Evolutionary conservation across 2,329 filamentous ascomycete species (phyloP).

Genomic region (Apiospora kogelbergensis): DNA sequence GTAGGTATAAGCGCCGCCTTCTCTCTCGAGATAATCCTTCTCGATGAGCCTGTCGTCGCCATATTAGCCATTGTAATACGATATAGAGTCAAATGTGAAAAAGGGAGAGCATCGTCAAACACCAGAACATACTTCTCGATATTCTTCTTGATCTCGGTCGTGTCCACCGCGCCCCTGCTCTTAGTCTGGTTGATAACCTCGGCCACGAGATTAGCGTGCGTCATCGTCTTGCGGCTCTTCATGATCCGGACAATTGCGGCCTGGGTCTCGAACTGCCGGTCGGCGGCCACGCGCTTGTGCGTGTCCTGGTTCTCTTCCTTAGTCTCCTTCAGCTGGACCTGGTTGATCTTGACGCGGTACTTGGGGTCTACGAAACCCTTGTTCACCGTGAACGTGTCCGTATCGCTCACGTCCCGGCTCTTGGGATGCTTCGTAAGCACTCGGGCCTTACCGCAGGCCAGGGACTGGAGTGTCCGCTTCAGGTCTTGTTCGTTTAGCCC

Average conservation of each 20-base stretch:
- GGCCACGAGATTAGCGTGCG: slow-evolving; percentile 81
- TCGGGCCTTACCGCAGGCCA: slow-evolving; percentile 86
- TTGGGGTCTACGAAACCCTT: slow-evolving; percentile 74
- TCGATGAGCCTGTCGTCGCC: slow-evolving; percentile 71
- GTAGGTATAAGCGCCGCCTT: slow-evolving; percentile 70
- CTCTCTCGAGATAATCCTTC: slow-evolving; percentile 88
- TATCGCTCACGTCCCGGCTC: slow-evolving; percentile 73
- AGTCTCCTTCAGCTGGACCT: slow-evolving; percentile 96
- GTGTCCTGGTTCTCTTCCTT: slow-evolving; percentile 93
- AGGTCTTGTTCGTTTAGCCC: slow-evolving; percentile 77
- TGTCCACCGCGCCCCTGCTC: slow-evolving; percentile 80
- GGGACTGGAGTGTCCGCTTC: slow-evolving; percentile 86
- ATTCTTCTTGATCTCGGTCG: slow-evolving; percentile 90
- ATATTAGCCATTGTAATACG: slow-evolving; percentile 25
- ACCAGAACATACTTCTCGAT: slow-evolving; percentile 76
- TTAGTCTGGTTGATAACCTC: slow-evolving; percentile 92
- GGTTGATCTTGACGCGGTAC: slow-evolving; percentile 95
- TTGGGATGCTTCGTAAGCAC: slow-evolving; percentile 85
- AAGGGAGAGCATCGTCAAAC: not conserved
- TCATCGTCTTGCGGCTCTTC: slow-evolving; percentile 89
- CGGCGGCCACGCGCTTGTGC: slow-evolving; percentile 83
- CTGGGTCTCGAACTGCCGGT: slow-evolving; percentile 94
- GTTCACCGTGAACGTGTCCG: slow-evolving; percentile 86
- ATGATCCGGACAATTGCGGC: slow-evolving; percentile 96
- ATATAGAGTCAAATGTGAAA: not conserved